Evolutionary conservation across 192 early-diverging fungal genomes (phyloP).

Genomic region (Spizellomyces punctatus): DNA sequence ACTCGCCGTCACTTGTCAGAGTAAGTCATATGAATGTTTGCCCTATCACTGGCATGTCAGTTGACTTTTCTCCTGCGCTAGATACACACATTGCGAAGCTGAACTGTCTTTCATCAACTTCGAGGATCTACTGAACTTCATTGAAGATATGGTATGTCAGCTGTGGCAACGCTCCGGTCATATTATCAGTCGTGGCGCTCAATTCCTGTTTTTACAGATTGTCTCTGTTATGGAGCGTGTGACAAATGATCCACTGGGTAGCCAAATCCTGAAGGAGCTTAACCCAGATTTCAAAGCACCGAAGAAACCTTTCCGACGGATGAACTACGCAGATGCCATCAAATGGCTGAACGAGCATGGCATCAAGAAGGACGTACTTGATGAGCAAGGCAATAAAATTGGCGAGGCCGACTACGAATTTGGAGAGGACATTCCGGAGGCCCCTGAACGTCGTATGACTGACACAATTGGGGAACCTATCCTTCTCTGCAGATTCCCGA

Average conservation of each 20-base stretch:
- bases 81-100: constrained; percentile 88
- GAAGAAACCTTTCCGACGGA: constrained; percentile 86
- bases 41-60: not conserved
- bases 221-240: constrained; percentile 70
- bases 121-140: constrained; percentile 79
- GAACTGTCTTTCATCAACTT: constrained; percentile 95
- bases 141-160: constrained; percentile 76
- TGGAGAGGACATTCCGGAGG: constrained; percentile 99
- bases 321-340: constrained; percentile 97
- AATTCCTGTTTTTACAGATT: constrained; percentile 27
- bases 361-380: constrained; percentile 74
- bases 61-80: not conserved
- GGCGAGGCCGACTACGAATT: constrained; percentile 77
- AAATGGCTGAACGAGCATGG: constrained; percentile 88
- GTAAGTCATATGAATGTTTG: constrained; percentile 11
- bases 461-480: constrained; percentile 95
- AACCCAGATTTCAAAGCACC: constrained; percentile 89
- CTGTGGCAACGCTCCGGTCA: constrained; percentile 47
- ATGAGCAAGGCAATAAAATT: constrained; percentile 73
- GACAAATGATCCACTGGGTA: constrained; percentile 72
- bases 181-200: constrained; percentile 19
- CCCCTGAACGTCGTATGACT: constrained; percentile 98
- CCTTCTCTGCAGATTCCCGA: constrained; percentile 94
- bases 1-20: constrained; percentile 96
- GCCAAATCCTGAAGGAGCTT: constrained; percentile 80